Base-by-base conservation (phyloP, 78 protist genomes). In the Chrysochromulina parva region DNA sequence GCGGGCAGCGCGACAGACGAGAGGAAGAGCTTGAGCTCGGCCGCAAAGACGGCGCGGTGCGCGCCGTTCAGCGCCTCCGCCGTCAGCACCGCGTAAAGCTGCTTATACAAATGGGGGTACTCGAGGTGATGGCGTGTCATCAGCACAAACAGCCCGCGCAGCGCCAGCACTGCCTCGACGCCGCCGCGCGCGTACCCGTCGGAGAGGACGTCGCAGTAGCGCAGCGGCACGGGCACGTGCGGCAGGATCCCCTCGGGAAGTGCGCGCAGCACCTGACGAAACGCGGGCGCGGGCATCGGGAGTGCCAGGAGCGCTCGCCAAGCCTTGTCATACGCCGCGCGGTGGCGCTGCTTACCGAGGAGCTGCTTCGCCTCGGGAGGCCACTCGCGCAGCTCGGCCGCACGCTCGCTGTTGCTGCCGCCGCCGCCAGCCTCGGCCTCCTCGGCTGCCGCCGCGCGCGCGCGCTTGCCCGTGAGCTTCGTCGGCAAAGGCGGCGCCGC, bases 1-100 rank as follows among this genome's bases (percentile, higher is more conserved):
- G 84, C 84, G n/a, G 84, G 84, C 84, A 74, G 55, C 19, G 2
- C 52, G 13, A 26, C 22, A 22, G 84, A 74, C 84, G 84, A 74
- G 22, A 74, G 55, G 55, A 74, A 74, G 55, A 74, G 55, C 24
- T 74, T n/a, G 57, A 47, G 57, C 55, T 13, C 54, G 26, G 19
- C 5, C 1, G 54, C 53, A 55, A 74, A 74, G 52, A 3, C 24
- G 57, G 19, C 55, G 55, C 84, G 84, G 84, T 74, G 3, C 17
- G 84, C 57, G 22, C 84, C 26, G 13, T 26, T 2, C 19, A 74
- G 55, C n/a, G 84, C 54, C 9, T 2, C 9, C 17, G 20, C 19
- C 24, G 13, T 69, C 24, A 69, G 50, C 24, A 69, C 50, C 24
- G 50, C 3, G 14, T 69, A 69, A 6, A 69, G 78, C 50, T 28